These are phyloP conservation scores for Stephanodiscus minutulus DNA, from an alignment of 108 stramenopile species.

Conservation along the genomic window DNA sequence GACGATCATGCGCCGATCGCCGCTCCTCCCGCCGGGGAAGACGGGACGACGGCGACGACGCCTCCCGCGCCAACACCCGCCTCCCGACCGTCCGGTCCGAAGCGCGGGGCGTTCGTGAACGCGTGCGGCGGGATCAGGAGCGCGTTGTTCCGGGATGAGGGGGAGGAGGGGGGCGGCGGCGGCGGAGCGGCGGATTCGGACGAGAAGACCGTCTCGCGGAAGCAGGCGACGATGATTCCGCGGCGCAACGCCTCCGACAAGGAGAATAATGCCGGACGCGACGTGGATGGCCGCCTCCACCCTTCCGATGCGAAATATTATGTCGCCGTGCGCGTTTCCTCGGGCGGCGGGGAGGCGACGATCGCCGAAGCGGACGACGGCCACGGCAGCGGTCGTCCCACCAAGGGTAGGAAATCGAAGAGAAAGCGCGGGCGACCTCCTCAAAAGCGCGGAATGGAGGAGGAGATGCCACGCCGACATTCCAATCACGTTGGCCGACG, in stretches of 20 bases:
- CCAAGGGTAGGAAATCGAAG: not conserved
- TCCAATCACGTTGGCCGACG: not conserved
- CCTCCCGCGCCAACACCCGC: not conserved
- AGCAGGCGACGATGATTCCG: too few species aligned
- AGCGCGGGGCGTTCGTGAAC: not conserved
- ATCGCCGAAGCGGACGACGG: not conserved
- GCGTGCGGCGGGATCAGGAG: not conserved
- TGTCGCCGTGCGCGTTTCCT: too few species aligned
- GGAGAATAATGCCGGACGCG: not conserved
- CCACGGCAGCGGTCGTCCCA: not conserved
- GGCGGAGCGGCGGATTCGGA: too few species aligned
- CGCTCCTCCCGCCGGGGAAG: too few species aligned
- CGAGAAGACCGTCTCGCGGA: too few species aligned
- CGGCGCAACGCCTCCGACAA: too few species aligned
- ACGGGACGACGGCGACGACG: too few species aligned
- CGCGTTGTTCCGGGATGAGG: not conserved
- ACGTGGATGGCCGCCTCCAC: not conserved
- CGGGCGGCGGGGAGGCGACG: not conserved
- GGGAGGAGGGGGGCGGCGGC: too few species aligned
- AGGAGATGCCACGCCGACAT: not conserved
- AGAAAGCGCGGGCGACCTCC: not conserved
- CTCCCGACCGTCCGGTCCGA: not conserved
- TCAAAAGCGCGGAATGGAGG: not conserved
- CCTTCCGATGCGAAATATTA: not conserved
- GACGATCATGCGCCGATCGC: too few species aligned